Evolutionary conservation across 805 yeast species (phyloP).

Genomic region (Saturnispora galanensis): DNA sequence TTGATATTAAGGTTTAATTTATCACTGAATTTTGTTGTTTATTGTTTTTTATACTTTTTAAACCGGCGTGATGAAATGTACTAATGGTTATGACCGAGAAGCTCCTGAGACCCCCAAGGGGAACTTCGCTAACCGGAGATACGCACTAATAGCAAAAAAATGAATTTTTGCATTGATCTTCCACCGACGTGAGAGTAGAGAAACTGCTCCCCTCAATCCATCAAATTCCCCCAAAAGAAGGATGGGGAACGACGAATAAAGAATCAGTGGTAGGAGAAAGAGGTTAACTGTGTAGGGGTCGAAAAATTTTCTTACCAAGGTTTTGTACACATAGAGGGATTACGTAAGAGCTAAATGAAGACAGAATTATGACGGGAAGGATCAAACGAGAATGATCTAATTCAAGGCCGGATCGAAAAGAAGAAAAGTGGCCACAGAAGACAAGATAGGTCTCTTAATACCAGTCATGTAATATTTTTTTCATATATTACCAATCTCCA

Average conservation of each 20-base stretch:
- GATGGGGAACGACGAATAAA: slow-evolving; percentile 2
- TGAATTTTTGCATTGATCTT: slow-evolving; percentile 2
- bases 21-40: neutral
- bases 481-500: no score
- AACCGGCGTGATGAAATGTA: slow-evolving; percentile 1
- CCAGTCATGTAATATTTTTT: no score
- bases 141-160: slow-evolving; percentile 6
- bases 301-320: neutral
- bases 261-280: neutral
- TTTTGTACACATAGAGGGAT: neutral
- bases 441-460: no score
- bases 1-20: slow-evolving; percentile 10
- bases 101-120: neutral
- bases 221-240: slow-evolving; percentile 3
- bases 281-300: no score
- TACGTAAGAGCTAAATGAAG: no score
- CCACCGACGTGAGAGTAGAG: neutral
- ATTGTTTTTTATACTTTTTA: neutral
- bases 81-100: slow-evolving; percentile 9
- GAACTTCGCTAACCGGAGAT: slow-evolving; percentile 5
- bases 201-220: neutral
- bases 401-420: no score
- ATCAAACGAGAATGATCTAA: no score
- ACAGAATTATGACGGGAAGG: no score
- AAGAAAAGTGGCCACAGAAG: no score